Conservation (phyloP, 2,329 filamentous ascomycete genomes). For the Trichoderma brevicompactum region DNA sequence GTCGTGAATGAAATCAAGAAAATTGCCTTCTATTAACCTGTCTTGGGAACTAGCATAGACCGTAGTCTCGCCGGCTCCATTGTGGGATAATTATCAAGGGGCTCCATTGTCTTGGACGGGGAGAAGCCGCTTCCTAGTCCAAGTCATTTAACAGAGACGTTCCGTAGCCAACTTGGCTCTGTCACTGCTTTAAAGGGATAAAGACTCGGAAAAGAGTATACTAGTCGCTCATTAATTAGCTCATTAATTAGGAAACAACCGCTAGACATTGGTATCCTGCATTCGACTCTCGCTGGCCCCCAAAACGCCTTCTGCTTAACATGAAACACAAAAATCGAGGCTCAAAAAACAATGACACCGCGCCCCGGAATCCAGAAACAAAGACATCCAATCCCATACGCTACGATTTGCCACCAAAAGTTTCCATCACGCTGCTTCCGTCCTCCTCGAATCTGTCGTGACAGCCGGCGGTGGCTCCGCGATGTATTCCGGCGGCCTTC, state of each 20-base stretch:
- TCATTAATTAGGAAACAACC: not conserved
- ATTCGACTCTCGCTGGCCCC: not conserved
- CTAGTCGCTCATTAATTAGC: not conserved
- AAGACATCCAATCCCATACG: too few relatives aligned
- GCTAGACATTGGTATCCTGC: not conserved
- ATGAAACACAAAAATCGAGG: not conserved
- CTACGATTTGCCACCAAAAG: too few relatives aligned
- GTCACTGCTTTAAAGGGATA: not conserved
- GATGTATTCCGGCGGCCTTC: slow-evolving; percentile 39
- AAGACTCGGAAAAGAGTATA: not conserved
- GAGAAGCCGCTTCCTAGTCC: not conserved
- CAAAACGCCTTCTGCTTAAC: not conserved
- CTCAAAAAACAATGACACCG: not conserved
- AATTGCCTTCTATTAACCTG: not conserved
- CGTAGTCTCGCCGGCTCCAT: not conserved
- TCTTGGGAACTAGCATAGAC: not conserved
- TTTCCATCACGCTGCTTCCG: not conserved
- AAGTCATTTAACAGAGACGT: not conserved
- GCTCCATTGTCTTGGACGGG: slow-evolving; percentile 10
- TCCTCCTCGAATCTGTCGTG: slow-evolving; percentile 31
- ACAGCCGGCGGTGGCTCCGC: slow-evolving; percentile 36
- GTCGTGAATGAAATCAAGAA: too few relatives aligned
- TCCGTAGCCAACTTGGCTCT: not conserved
- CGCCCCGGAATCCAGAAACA: too few relatives aligned
- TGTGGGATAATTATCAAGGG: not conserved